Percentiles rank a stretch among this genome's conserved stretches.
phyloP scores from a whole-genome alignment of 768 basidiomycete species.

The Tulasnella sp. region DNA sequence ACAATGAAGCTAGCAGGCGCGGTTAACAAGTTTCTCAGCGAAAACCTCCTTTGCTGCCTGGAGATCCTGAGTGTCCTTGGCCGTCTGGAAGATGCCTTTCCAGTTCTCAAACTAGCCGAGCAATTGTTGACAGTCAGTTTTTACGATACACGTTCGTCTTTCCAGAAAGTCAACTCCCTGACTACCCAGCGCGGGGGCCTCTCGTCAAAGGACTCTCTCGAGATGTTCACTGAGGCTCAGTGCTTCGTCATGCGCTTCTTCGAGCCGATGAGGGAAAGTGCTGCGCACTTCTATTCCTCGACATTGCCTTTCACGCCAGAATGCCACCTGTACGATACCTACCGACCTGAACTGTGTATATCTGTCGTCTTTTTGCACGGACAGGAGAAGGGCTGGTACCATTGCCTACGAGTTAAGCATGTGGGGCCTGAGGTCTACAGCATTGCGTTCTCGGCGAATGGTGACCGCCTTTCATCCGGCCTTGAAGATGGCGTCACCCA shows the following conservation, averaged over 20 bases:
- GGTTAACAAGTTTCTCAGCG: not conserved
- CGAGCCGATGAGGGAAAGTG: not conserved
- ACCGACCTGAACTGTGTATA: no score
- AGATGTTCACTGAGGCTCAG: not conserved
- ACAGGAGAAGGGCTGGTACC: no score
- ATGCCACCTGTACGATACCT: no score
- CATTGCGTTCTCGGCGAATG: no score
- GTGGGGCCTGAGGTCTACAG: no score
- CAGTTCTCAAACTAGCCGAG: not conserved
- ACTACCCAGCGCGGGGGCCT: no score
- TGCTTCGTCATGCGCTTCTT: not conserved
- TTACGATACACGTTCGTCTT: not conserved
- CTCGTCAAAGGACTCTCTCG: not conserved
- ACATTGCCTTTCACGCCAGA: no score
- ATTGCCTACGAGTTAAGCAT: no score
- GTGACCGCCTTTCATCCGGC: no score
- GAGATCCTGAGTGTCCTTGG: constrained; percentile 3
- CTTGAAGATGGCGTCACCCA: no score
- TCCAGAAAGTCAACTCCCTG: not conserved
- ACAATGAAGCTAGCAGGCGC: not conserved
- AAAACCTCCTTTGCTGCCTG: not conserved
- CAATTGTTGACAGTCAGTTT: not conserved
- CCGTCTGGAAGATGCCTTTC: not conserved
- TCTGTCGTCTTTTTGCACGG: no score
- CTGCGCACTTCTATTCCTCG: not conserved